phyloP scores from a whole-genome alignment of 495 filamentous ascomycete genomes.

The Aspergillus conjunctus region DNA sequence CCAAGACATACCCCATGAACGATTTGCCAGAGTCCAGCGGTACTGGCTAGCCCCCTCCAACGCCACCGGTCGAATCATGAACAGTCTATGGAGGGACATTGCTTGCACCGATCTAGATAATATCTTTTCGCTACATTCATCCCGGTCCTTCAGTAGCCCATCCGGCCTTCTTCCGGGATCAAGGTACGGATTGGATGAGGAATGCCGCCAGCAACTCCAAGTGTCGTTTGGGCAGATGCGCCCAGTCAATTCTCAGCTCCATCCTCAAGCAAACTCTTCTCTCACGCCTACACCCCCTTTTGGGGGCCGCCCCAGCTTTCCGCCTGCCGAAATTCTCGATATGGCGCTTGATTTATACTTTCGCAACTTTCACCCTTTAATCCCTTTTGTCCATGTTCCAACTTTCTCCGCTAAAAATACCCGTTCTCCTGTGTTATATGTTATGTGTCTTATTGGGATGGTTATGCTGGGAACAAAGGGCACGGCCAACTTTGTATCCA shows the following conservation, averaged over 20 bases:
- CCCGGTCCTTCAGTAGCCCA: constrained; percentile 26
- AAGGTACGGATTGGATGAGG: constrained; percentile 51
- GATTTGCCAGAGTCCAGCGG: constrained; percentile 52
- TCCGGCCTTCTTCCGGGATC: constrained; percentile 38
- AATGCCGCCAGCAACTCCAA: constrained; percentile 49
- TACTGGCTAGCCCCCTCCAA: constrained; percentile 51
- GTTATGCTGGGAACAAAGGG: constrained; percentile 53
- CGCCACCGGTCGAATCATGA: constrained; percentile 49
- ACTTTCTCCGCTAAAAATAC: constrained; percentile 53
- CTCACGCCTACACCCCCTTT: constrained; percentile 32
- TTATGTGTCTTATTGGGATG: constrained; percentile 57
- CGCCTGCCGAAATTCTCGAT: constrained; percentile 56
- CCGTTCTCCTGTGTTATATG: constrained; percentile 43
- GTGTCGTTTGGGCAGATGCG: constrained; percentile 37
- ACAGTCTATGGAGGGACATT: constrained; percentile 51
- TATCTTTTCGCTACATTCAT: constrained; percentile 41
- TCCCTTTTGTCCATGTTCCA: constrained; percentile 55
- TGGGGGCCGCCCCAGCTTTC: constrained; percentile 40
- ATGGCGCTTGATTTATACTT: constrained; percentile 59
- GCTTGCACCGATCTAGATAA: constrained; percentile 47
- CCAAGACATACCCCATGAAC: constrained; percentile 48
- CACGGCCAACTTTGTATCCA: constrained; percentile 49
- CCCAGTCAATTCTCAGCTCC: constrained; percentile 24
- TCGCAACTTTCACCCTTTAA: constrained; percentile 51
- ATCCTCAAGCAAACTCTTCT: constrained; percentile 29